phyloP scores from a whole-genome alignment of 768 basidiomycete species.

The Lyophyllum semitale region DNA sequence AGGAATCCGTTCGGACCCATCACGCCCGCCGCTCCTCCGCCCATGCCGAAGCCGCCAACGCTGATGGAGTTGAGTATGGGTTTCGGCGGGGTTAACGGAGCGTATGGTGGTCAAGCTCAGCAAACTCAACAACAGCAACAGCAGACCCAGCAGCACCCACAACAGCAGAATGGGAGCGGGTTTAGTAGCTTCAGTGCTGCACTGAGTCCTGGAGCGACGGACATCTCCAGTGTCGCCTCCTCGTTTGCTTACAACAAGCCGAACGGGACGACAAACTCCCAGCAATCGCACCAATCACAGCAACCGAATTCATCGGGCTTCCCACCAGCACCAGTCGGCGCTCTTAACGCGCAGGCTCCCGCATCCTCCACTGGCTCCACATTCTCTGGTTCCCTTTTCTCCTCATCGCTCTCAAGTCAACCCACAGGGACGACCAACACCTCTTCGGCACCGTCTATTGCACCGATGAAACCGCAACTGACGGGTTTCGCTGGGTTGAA shows the following conservation, averaged over 20 bases:
- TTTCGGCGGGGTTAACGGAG: conserved; percentile 23
- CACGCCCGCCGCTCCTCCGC: conserved; percentile 54
- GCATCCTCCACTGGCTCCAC: conserved; percentile 44
- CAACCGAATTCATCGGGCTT: conserved; percentile 12
- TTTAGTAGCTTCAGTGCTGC: conserved; percentile 42
- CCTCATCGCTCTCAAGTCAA: conserved; percentile 50
- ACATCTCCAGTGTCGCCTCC: conserved; percentile 72
- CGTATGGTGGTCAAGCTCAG: conserved; percentile 15
- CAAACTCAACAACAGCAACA: conserved; percentile 29
- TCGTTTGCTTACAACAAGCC: conserved; percentile 57
- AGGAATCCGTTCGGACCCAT: conserved; percentile 93
- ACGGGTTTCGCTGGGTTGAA: conserved; percentile 66
- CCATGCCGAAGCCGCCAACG: conserved; percentile 75
- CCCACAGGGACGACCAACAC: conserved; percentile 44
- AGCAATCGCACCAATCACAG: too few relatives aligned
- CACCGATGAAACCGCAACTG: conserved; percentile 42
- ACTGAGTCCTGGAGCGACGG: conserved; percentile 47
- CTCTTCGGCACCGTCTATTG: conserved; percentile 24
- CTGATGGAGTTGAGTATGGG: conserved; percentile 77
- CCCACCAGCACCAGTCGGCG: conserved; percentile 18
- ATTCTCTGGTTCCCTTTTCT: conserved; percentile 49
- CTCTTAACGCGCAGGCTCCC: conserved; percentile 31
- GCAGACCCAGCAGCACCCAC: conserved; percentile 20
- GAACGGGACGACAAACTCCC: conserved; percentile 19
- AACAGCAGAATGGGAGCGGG: conserved; percentile 23